Evolutionary conservation across 805 yeast genomes (phyloP), one percentile per base, ranked within the genome.

Genomic region (Starmerella roubikii): DNA sequence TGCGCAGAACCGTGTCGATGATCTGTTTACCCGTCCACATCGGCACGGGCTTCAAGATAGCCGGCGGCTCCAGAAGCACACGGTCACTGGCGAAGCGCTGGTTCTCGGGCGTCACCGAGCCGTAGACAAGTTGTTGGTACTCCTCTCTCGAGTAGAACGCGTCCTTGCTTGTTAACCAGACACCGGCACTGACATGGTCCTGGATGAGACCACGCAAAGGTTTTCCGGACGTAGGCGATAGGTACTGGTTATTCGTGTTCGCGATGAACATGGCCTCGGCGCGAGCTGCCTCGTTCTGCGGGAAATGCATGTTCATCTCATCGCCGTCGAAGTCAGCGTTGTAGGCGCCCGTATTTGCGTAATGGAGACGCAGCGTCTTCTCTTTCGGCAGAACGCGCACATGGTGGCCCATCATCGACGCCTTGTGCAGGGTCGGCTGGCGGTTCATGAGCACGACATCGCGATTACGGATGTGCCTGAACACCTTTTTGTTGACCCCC

Each of bases 261-360:
- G 98, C 98, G 59, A 91, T 69, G 57, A 84, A 74, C 55, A 84
- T 67, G 2, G 98, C 97, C 65, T 91, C 98, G 18, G 97, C 88
- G 57, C 86, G 77, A 9, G 97, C 98, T 52, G 83, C 82, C 65
- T 88, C 96, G 61, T 82, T 85, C 66, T 88, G 98, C 21, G 98
- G 98, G 69, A 88, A 88, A 65, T 88, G 98, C 95, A 88, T 80
- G 60, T 88, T 88, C 98, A 88, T 88, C 67, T 88, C 98, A 64
- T 88, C 98, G 69, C 98, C 98, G 64, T 88, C 98, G 54, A 91
- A 88, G 72, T 88, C 98, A 29, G 97, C 97, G 60, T 88, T 88
- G 64, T 88, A 91, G 32, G 98, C 96, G 64, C 96, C 96, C 32
- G 98, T 91, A 62, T 91, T 91, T 54, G 99, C 99, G 62, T 91